Percentiles rank a stretch among this genome's conserved stretches.
These are phyloP conservation scores for Leishmania mexicana DNA, from an alignment of 208 protist genomes.

Conservation along the genomic window DNA sequence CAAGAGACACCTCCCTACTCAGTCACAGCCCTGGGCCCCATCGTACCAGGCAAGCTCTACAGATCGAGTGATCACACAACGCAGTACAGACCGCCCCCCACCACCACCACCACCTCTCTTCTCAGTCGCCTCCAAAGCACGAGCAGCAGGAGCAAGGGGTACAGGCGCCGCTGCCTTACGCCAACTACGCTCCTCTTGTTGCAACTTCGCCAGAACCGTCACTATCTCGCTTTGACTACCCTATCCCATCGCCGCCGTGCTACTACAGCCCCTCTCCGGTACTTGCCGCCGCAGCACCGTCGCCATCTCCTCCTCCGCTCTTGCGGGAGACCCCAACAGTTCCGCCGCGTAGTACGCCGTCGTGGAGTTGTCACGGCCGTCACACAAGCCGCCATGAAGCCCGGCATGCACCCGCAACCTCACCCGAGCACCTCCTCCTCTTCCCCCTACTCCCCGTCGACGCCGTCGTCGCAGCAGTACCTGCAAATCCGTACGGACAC, in stretches of 20 bases:
- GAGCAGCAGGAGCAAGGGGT: not conserved
- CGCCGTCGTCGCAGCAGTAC: constrained; percentile 14
- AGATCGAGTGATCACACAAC: not conserved
- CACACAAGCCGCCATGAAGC: not conserved
- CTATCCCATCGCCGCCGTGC: not conserved
- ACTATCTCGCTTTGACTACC: not conserved
- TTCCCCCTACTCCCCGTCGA: constrained; percentile 1
- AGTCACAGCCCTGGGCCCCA: not conserved
- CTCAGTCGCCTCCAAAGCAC: not conserved
- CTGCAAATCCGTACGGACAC: constrained; percentile 28
- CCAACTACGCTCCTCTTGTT: not conserved
- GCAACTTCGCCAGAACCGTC: not conserved
- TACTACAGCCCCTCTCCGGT: not conserved
- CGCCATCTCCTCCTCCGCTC: not conserved
- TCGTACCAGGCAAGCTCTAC: not conserved
- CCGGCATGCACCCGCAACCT: not conserved
- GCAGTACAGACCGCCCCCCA: not conserved
- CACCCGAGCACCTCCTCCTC: not conserved
- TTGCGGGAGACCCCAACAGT: not conserved
- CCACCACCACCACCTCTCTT: too few species aligned
- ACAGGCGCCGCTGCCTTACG: not conserved
- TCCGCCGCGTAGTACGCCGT: not conserved
- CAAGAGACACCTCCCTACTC: not conserved
- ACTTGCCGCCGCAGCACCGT: not conserved
- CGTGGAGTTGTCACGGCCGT: not conserved